Evolutionary conservation across 1,139 yeast genomes (phyloP).

Genomic region (Taphrina flavorubra): DNA sequence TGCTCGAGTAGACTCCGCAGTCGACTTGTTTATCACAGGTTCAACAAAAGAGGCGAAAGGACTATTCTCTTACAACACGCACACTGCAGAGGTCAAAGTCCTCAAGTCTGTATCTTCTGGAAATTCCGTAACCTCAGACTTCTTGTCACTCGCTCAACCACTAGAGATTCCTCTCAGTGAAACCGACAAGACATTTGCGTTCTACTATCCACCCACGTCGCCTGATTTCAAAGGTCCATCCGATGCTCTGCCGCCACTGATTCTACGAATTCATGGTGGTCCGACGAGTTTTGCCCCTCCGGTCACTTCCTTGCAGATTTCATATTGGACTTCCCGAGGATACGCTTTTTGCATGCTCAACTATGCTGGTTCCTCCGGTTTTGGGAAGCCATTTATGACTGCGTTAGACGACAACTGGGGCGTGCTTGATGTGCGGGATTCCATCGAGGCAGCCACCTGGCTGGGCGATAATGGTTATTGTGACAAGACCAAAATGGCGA

Average conservation of each 20-base stretch:
- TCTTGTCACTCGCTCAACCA: constrained; percentile 28
- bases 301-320: constrained; percentile 25
- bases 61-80: constrained; percentile 3
- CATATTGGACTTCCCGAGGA: constrained; percentile 39
- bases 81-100: constrained; percentile 11
- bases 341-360: constrained; percentile 36
- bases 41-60: constrained; percentile 27
- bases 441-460: constrained; percentile 20
- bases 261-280: constrained; percentile 37
- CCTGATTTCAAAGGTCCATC: constrained; percentile 9
- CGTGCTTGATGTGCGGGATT: constrained; percentile 25
- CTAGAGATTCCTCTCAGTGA: constrained; percentile 12
- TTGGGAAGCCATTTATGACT: constrained; percentile 24
- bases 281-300: constrained; percentile 36
- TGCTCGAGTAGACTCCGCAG: not conserved
- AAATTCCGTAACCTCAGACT: constrained; percentile 6
- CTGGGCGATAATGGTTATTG: constrained; percentile 10
- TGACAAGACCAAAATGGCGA: constrained; percentile 23
- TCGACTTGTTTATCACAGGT: constrained; percentile 15
- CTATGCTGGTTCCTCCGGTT: constrained; percentile 37
- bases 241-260: constrained; percentile 27
- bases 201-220: constrained; percentile 36
- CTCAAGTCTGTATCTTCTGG: constrained; percentile 15
- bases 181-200: constrained; percentile 18
- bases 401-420: constrained; percentile 33